Percentiles rank a stretch among this genome's conserved stretches.
Evolutionary conservation across 106 monocot species (phyloP).

Genomic region (Allium sativum): DNA sequence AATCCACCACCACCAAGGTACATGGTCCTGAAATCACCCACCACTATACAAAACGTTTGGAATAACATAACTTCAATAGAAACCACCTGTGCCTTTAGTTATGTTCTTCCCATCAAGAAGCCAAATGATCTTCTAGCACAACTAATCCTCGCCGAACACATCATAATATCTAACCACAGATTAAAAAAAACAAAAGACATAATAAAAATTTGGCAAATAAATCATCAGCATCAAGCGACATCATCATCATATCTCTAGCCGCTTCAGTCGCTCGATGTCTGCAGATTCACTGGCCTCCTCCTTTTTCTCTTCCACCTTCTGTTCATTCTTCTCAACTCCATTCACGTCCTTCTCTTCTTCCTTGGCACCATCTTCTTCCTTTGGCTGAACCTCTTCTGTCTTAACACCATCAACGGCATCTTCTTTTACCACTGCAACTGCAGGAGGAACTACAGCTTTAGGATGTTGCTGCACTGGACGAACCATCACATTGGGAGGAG

Average conservation of each 20-base stretch:
- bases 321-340: not conserved
- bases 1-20: too few relatives aligned
- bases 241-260: conserved; percentile 29
- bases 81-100: too few relatives aligned
- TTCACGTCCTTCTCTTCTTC: not conserved
- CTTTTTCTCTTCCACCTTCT: not conserved
- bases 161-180: too few relatives aligned
- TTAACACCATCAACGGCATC: not conserved
- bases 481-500: conserved; percentile 14
- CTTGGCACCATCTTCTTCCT: not conserved
- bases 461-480: conserved; percentile 10
- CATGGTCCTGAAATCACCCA: too few relatives aligned
- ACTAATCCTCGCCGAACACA: not conserved
- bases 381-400: not conserved
- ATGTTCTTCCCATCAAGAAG: not conserved
- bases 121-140: not conserved
- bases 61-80: too few relatives aligned
- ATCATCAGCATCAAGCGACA: not conserved
- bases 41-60: too few relatives aligned
- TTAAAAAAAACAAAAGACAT: too few relatives aligned
- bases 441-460: conserved; percentile 12
- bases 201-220: too few relatives aligned
- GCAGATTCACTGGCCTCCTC: conserved; percentile 8
- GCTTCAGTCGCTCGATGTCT: conserved; percentile 34
- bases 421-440: not conserved